A percentile compares a stretch with the other conserved stretches of the same genome.
Conservation (phyloP, 371 early-diverging fungal species). For the Mortierella sp. region DNA sequence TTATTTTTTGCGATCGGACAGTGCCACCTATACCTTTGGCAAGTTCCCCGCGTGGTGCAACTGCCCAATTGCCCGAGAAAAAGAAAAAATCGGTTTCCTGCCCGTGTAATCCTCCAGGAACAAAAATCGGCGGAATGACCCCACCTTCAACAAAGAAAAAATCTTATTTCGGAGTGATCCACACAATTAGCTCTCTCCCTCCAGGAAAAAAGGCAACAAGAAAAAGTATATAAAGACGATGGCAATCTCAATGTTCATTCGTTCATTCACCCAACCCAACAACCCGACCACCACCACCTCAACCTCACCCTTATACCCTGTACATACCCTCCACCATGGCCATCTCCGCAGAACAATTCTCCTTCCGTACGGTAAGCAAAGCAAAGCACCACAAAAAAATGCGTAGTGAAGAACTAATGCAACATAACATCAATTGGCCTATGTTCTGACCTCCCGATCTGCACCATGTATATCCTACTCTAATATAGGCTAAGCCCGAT, state of each 20-base stretch:
- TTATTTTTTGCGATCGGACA: background rate
- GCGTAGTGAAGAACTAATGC: background rate
- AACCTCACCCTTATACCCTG: slow-evolving; percentile 20
- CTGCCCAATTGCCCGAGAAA: slow-evolving; percentile 22
- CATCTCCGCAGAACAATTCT: slow-evolving; percentile 38
- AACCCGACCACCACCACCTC: background rate
- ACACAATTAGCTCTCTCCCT: background rate
- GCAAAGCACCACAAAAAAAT: too few species aligned
- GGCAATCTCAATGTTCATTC: background rate
- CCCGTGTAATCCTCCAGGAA: slow-evolving; percentile 4
- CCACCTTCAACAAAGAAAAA: background rate
- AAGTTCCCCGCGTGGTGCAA: slow-evolving; percentile 4
- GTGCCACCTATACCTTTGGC: background rate
- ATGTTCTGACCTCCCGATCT: background rate
- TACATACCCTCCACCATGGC: slow-evolving; percentile 20
- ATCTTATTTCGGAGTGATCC: slow-evolving; percentile 15
- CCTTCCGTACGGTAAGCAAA: slow-evolving; percentile 36
- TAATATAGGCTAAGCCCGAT: slow-evolving; percentile 27
- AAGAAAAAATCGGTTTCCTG: background rate
- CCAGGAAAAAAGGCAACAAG: background rate
- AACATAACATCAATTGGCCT: background rate
- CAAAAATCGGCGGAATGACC: slow-evolving; percentile 8
- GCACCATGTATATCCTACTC: background rate
- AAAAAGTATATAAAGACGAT: slow-evolving; percentile 6
- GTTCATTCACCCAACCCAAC: background rate